phyloP scores from a whole-genome alignment of 257 asterid genomes.

The Scutellaria barbata region DNA sequence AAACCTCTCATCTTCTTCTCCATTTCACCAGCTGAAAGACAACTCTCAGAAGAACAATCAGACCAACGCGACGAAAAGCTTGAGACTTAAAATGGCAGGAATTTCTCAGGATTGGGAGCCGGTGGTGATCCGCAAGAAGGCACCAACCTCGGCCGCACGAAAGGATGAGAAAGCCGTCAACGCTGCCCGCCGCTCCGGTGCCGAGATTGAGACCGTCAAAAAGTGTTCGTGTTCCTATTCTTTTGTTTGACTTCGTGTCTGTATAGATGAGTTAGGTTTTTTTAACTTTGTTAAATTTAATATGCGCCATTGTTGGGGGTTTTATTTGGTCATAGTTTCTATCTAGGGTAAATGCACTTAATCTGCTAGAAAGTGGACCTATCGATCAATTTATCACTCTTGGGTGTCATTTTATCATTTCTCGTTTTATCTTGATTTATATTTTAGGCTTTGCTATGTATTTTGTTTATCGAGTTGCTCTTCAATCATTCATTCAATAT shows the following conservation, averaged over 20 bases:
- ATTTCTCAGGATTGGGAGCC: constrained; percentile 96
- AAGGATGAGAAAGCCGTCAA: constrained; percentile 98
- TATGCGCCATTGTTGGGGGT: not conserved
- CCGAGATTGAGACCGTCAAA: constrained; percentile 83
- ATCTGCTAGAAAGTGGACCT: constrained; percentile 1
- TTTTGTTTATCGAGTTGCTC: not conserved
- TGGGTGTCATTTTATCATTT: not conserved
- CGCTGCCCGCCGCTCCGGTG: constrained; percentile 98
- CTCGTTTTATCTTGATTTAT: not conserved
- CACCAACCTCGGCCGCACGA: constrained; percentile 94
- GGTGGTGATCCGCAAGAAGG: constrained; percentile 85
- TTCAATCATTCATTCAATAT: not conserved
- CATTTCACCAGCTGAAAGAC: not conserved
- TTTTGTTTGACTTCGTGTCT: not conserved
- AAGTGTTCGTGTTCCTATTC: constrained; percentile 51
- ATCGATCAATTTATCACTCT: constrained; percentile 4
- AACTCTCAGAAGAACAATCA: not conserved
- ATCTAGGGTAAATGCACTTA: constrained; percentile 9
- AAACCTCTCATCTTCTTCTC: not conserved
- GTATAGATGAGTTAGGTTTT: constrained; percentile 9
- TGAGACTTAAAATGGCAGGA: constrained; percentile 55
- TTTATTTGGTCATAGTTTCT: constrained; percentile 16
- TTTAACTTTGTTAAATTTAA: not conserved
- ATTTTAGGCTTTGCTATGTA: not conserved
- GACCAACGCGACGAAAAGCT: constrained; percentile 28